Evolutionary conservation across 2,329 filamentous ascomycete genomes (phyloP).

Genomic region (Chrysoporthe austroafricana): DNA sequence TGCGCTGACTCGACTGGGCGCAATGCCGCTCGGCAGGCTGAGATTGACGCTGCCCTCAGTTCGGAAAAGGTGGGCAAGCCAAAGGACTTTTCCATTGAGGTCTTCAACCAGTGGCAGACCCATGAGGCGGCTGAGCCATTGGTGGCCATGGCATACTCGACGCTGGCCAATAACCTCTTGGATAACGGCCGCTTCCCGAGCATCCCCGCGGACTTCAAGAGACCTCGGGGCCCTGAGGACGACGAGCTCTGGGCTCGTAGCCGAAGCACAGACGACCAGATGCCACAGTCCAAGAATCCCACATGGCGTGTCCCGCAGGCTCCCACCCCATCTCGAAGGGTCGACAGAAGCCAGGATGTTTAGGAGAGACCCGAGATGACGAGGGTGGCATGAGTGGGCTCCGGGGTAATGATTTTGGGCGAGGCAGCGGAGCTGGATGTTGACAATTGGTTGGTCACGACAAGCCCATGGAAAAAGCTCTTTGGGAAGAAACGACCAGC

Average conservation of each 20-base stretch:
- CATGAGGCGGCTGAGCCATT: slow-evolving; percentile 47
- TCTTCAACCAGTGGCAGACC: slow-evolving; percentile 44
- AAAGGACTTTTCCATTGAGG: slow-evolving; percentile 35
- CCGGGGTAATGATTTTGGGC: neutral
- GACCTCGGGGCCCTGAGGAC: slow-evolving; percentile 14
- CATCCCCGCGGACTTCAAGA: slow-evolving; percentile 9
- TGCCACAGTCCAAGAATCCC: neutral
- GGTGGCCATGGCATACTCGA: slow-evolving; percentile 46
- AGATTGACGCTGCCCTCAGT: slow-evolving; percentile 15
- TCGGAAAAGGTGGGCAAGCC: slow-evolving; percentile 32
- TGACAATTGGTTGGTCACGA: slow-evolving; percentile 12
- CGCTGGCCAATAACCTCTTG: slow-evolving; percentile 34
- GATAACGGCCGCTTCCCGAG: slow-evolving; percentile 22
- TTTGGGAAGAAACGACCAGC: slow-evolving; percentile 9
- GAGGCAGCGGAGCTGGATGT: neutral
- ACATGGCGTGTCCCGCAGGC: neutral
- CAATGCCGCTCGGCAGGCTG: slow-evolving; percentile 22
- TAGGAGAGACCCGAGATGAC: neutral
- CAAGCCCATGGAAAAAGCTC: neutral
- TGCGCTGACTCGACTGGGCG: slow-evolving; percentile 18
- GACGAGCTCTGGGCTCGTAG: slow-evolving; percentile 6
- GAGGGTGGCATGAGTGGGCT: neutral
- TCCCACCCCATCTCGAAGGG: neutral
- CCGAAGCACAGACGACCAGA: neutral
- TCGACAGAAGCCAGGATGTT: neutral